Percentiles rank a stretch among this genome's conserved stretches.
Evolutionary conservation across 2,329 filamentous ascomycete genomes (phyloP).

Genomic region (Ophiostoma sp.): DNA sequence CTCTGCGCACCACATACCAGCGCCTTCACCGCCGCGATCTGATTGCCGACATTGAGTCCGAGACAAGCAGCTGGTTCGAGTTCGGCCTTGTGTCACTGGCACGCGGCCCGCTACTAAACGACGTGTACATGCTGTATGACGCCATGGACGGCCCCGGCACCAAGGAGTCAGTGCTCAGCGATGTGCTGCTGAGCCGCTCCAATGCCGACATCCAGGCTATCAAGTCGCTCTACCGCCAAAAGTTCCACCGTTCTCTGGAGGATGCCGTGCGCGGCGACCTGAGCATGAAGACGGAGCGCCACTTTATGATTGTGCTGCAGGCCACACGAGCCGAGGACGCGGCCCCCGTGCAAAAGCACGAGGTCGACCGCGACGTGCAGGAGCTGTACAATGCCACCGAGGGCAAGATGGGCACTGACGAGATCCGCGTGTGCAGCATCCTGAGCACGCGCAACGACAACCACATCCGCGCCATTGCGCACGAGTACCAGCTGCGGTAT

Average conservation of each 20-base stretch:
- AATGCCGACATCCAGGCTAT: conserved; percentile 88
- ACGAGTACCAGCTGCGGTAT: conserved; percentile 68
- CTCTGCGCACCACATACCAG: conserved; percentile 62
- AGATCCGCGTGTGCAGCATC: conserved; percentile 72
- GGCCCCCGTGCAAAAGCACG: conserved; percentile 63
- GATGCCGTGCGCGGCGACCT: conserved; percentile 70
- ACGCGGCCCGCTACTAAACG: conserved; percentile 72
- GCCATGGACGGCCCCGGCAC: conserved; percentile 78
- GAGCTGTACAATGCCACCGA: conserved; percentile 74
- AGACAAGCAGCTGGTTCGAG: conserved; percentile 70
- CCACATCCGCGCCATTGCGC: conserved; percentile 75
- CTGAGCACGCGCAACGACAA: conserved; percentile 69
- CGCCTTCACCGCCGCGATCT: conserved; percentile 62
- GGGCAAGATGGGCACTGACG: conserved; percentile 66
- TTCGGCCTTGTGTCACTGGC: conserved; percentile 69
- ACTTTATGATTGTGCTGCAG: conserved; percentile 77
- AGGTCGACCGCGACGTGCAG: conserved; percentile 69
- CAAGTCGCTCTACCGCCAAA: conserved; percentile 68
- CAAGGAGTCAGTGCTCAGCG: conserved; percentile 79
- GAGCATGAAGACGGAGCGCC: conserved; percentile 75
- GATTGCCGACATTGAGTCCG: conserved; percentile 68
- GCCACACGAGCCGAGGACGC: conserved; percentile 73
- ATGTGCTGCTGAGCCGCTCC: conserved; percentile 72
- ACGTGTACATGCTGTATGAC: conserved; percentile 64
- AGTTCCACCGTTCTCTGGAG: conserved; percentile 62